Conservation (phyloP, 1,284 basidiomycete species). For the Heliocybe sulcata region DNA sequence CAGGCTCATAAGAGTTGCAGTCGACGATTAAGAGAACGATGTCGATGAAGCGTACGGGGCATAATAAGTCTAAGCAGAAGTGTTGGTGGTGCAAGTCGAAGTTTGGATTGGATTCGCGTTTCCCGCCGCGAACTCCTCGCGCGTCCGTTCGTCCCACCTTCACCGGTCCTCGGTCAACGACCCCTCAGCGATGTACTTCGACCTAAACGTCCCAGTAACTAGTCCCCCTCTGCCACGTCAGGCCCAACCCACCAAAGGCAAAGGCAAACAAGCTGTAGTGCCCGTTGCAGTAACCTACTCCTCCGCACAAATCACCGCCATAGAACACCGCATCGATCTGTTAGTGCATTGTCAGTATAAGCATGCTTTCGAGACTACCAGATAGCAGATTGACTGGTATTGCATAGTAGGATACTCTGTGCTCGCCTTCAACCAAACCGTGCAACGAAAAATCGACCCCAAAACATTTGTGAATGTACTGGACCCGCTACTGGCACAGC, state of each 20-base stretch:
- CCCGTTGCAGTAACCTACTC: constrained; percentile 20
- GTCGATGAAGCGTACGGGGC: too few relatives aligned
- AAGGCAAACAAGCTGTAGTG: constrained; percentile 27
- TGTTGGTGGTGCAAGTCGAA: too few relatives aligned
- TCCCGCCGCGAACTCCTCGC: too few relatives aligned
- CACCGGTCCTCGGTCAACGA: too few relatives aligned
- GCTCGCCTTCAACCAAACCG: constrained; percentile 63
- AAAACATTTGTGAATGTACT: constrained; percentile 60
- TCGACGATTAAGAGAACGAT: too few relatives aligned
- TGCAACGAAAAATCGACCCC: constrained; percentile 60
- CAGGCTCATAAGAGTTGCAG: too few relatives aligned
- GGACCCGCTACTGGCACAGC: constrained; percentile 40
- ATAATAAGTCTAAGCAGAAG: too few relatives aligned
- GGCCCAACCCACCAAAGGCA: constrained; percentile 27
- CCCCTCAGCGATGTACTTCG: constrained; percentile 38
- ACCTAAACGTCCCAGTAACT: constrained; percentile 33
- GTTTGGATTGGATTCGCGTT: too few relatives aligned
- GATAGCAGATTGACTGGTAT: constrained; percentile 7
- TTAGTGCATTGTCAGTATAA: constrained; percentile 36
- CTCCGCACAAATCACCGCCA: constrained; percentile 28
- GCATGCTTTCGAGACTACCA: constrained; percentile 6
- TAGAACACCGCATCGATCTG: constrained; percentile 35
- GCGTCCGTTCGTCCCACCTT: too few relatives aligned
- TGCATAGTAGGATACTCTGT: constrained; percentile 72
- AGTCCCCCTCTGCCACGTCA: constrained; percentile 15